phyloP scores from a whole-genome alignment of 371 early-diverging fungal species.

The Ordospora pajunii region DNA sequence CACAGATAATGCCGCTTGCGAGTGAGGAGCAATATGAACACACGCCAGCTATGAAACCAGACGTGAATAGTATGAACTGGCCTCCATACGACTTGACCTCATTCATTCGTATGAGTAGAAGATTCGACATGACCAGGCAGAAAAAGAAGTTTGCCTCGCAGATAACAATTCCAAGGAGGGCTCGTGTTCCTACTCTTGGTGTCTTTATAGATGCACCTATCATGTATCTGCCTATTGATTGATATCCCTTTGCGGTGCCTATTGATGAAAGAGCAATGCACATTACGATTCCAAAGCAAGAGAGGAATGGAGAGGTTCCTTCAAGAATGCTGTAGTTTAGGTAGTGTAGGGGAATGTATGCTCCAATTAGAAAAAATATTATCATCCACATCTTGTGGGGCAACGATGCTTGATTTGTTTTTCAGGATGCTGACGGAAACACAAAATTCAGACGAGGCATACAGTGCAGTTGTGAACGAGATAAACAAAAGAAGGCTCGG shows the following conservation, averaged over 20 bases:
- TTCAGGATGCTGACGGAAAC: conserved; percentile 5
- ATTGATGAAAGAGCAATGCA: conserved; percentile 52
- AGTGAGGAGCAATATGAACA: conserved; percentile 52
- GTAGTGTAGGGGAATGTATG: not conserved
- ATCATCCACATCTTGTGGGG: conserved; percentile 11
- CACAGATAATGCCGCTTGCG: conserved; percentile 58
- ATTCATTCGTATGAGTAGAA: not conserved
- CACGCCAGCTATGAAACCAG: conserved; percentile 57
- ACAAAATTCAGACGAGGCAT: not conserved
- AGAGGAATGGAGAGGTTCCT: not conserved
- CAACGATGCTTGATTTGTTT: conserved; percentile 19
- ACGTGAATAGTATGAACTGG: conserved; percentile 36
- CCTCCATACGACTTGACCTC: not conserved
- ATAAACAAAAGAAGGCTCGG: conserved; percentile 19
- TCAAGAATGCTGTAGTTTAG: not conserved
- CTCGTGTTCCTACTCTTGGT: conserved; percentile 56
- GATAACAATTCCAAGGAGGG: conserved; percentile 59
- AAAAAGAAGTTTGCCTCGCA: conserved; percentile 61
- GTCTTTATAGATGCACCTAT: conserved; percentile 54
- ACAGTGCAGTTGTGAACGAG: conserved; percentile 1
- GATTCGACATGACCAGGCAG: conserved; percentile 36
- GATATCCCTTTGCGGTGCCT: conserved; percentile 55
- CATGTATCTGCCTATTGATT: conserved; percentile 53
- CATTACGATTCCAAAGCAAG: conserved; percentile 51
- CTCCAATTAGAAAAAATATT: not conserved